Conservation (phyloP, 73 alveolate genomes). For the Diophrys appendiculata region DNA sequence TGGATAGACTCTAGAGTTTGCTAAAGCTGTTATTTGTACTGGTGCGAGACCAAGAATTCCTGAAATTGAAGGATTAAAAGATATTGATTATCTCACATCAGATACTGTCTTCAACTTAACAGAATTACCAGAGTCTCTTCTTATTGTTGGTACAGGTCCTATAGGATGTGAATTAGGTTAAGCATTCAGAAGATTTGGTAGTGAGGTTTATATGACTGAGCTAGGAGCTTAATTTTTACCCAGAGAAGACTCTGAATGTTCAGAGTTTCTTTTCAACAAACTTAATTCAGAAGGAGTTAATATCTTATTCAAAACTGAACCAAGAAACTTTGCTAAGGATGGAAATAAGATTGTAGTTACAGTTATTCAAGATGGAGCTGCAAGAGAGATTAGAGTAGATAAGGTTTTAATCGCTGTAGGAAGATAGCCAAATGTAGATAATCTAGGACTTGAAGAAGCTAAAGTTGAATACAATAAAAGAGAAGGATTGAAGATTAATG, state of each 20-base stretch:
- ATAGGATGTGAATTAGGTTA: constrained; percentile 82
- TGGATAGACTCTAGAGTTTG: constrained; percentile 21
- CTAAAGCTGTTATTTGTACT: constrained; percentile 54
- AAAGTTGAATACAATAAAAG: constrained; percentile 31
- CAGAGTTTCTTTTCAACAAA: constrained; percentile 18
- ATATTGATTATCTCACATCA: constrained; percentile 57
- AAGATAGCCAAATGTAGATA: constrained; percentile 58
- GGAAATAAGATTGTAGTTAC: background rate
- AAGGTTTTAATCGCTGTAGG: constrained; percentile 46
- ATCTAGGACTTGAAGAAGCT: constrained; percentile 54
- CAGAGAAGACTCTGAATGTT: constrained; percentile 67
- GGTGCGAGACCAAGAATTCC: constrained; percentile 64
- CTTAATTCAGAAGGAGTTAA: constrained; percentile 50
- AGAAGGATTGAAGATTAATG: constrained; percentile 44
- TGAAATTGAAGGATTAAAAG: constrained; percentile 36
- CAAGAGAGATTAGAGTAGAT: constrained; percentile 25
- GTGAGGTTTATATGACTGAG: constrained; percentile 44
- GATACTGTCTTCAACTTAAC: constrained; percentile 75
- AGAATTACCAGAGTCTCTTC: constrained; percentile 39
- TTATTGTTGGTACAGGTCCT: constrained; percentile 74
- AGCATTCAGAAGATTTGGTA: constrained; percentile 67
- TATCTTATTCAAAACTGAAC: background rate
- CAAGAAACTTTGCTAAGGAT: background rate
- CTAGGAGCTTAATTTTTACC: constrained; percentile 35
- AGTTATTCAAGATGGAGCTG: background rate